phyloP scores from a whole-genome alignment of 2,329 filamentous ascomycete genomes.

The Trichoderma sp. region DNA sequence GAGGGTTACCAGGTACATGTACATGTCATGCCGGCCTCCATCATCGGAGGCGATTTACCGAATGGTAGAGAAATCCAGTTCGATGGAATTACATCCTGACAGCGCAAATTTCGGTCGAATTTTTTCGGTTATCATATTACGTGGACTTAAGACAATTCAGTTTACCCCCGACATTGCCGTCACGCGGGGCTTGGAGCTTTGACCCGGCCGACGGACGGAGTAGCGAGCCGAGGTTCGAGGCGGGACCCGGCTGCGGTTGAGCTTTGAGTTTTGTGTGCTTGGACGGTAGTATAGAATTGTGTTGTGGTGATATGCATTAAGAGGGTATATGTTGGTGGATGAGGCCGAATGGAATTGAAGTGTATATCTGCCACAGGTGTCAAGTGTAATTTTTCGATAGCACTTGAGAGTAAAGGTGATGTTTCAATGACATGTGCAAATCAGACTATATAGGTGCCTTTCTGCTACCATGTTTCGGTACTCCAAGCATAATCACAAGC shows the following conservation, averaged over 20 bases:
- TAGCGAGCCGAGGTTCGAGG: constrained; percentile 9
- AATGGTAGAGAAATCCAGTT: neutral
- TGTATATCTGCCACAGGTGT: neutral
- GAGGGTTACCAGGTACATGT: neutral
- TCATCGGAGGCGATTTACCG: neutral
- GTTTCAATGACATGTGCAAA: neutral
- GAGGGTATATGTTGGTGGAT: neutral
- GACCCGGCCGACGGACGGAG: neutral
- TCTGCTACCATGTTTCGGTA: neutral
- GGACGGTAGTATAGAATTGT: neutral
- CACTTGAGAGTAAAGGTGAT: neutral
- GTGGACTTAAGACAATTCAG: neutral
- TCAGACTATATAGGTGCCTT: neutral
- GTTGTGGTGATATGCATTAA: neutral
- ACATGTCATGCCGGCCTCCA: neutral
- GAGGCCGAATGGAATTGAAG: neutral
- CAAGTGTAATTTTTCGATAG: neutral
- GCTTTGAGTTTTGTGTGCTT: neutral
- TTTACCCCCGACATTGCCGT: neutral
- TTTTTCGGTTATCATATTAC: neutral
- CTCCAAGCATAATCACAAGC: neutral
- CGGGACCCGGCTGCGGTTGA: neutral
- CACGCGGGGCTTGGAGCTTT: neutral
- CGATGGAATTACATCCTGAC: neutral
- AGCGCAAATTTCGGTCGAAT: neutral